Base-by-base conservation (phyloP, 805 yeast species). In the Sugiyamaella floridensis region DNA sequence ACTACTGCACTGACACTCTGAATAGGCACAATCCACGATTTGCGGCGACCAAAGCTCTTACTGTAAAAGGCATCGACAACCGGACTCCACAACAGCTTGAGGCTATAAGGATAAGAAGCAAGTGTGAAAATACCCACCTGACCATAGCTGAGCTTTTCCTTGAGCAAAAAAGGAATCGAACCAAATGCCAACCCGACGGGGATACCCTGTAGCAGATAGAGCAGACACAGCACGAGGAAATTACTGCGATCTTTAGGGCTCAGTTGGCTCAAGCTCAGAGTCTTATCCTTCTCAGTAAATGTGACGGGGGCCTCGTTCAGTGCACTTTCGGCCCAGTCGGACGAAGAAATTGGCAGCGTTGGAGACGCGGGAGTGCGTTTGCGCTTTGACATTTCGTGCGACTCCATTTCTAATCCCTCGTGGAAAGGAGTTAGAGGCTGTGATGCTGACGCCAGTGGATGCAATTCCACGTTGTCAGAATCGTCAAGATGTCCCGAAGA, bases 101-200 rank as follows among this genome's bases (percentile, higher is more conserved):
- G 71, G 8, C 96, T 86, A 70, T 93, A 93, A 1, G 99, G 99
- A 64, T 93, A 93, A 2, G 97, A 82, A 0, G 98, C 97, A 57
- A 93, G 72, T 2, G 96, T 81, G 66, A 93, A 93, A 2, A 90
- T 65, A 1, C 98, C 99, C 7, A 93, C 86, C 62, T 90, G 95
- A 0, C 96, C 82, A 65, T 87, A 93, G 11, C 89, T 78, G 14
- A 92, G 76, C 53, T 85, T 82, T 3, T 92, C 79, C 66, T 93
- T 93, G 53, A 93, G 75, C 16, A 93, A 71, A 63, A 90, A 93
- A 1, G 99, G 99, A 10, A 93, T 78, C 1, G 96, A 83, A 1
- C 99, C 99, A 72, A 92, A 89, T 1, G 96, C 96, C 34, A 93
- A 71, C 0, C 99, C 99, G 12, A 90, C 95, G 0, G 99, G 99